Base-by-base conservation (phyloP, 768 basidiomycete species). In the Lactarius evosmus region DNA sequence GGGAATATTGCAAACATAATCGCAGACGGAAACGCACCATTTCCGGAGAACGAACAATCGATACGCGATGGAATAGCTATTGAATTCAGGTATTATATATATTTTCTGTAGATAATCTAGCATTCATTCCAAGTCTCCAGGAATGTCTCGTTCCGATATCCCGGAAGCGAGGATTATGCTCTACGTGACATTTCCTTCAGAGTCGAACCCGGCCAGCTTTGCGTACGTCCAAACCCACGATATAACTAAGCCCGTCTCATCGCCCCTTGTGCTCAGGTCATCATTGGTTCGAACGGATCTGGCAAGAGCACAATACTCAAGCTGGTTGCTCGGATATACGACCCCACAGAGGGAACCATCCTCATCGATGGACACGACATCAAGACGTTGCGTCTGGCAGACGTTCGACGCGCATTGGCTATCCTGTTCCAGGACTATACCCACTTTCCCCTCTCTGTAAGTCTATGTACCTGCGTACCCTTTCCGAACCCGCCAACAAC, bases 361-460 rank as follows among this genome's bases (percentile, higher is more conserved):
- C 73, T 89, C n/a, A 72, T 93, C 25, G 82, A 91, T 64, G 84
- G 79, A 22, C 69, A 77, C 56, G 84, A 89, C 66, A 87, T 92
- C 66, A 80, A 79, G 49, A 81, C 79, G 0, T 74, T 89, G n/a
- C 82, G 80, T 57, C 78, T 92, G 7, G 77, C 75, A 6, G 86
- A 91, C 72, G 74, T 91, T 11, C 77, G 90, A n/a, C 81, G 82
- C 16, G 80, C 84, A 2, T 83, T 84, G 36, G 85, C 86, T 3
- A 87, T 86, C n/a, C 79, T 93, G 32, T 91, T 91, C 74, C 90
- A 93, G 70, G 91, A 93, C 71, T 91, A 89, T 69, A 89, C 87
- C 0, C 79, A 85, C 68, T 91, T 92, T 69, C 90, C 90, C 0
- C 77, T 93, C 52, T 87, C 89, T 22, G 89, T 89, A 64, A 54